Evolutionary conservation across 2,329 filamentous ascomycete genomes (phyloP).

Genomic region (Huntiella savannae): DNA sequence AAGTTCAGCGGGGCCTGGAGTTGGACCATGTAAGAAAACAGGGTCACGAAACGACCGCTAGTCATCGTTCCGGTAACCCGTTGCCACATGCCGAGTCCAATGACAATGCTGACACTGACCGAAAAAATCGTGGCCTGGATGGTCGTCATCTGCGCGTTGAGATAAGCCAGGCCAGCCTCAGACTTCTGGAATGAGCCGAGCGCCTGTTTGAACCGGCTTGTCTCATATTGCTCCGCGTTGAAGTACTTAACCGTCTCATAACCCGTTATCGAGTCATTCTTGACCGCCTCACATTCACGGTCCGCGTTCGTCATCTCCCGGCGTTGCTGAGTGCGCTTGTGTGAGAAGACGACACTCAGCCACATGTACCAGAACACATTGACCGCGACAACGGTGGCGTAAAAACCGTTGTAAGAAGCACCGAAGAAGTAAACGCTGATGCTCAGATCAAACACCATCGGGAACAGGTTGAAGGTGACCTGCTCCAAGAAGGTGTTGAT

Average conservation of each 20-base stretch:
- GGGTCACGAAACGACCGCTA: conserved; percentile 52
- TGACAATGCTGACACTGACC: conserved; percentile 50
- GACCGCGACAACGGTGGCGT: conserved; percentile 57
- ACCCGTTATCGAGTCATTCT: conserved; percentile 97
- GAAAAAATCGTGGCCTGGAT: conserved; percentile 67
- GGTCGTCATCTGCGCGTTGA: conserved; percentile 63
- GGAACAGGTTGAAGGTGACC: conserved; percentile 85
- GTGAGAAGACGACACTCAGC: conserved; percentile 87
- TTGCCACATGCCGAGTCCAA: conserved; percentile 59
- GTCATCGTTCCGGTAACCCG: conserved; percentile 45
- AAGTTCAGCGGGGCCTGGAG: conserved; percentile 68
- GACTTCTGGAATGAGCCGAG: conserved; percentile 54
- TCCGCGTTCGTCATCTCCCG: conserved; percentile 90
- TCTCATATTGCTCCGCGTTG: conserved; percentile 67
- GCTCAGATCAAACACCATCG: conserved; percentile 79
- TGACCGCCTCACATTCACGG: conserved; percentile 87
- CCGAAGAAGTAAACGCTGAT: conserved; percentile 72
- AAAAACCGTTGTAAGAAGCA: conserved; percentile 45
- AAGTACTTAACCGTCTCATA: conserved; percentile 93
- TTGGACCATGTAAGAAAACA: conserved; percentile 63
- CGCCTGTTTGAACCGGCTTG: conserved; percentile 49
- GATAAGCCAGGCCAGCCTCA: conserved; percentile 58
- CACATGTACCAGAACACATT: conserved; percentile 95
- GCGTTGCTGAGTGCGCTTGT: conserved; percentile 77
- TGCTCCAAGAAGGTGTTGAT: conserved; percentile 96